phyloP scores from a whole-genome alignment of 805 yeast genomes.

The Yamadazyma scolyti region DNA sequence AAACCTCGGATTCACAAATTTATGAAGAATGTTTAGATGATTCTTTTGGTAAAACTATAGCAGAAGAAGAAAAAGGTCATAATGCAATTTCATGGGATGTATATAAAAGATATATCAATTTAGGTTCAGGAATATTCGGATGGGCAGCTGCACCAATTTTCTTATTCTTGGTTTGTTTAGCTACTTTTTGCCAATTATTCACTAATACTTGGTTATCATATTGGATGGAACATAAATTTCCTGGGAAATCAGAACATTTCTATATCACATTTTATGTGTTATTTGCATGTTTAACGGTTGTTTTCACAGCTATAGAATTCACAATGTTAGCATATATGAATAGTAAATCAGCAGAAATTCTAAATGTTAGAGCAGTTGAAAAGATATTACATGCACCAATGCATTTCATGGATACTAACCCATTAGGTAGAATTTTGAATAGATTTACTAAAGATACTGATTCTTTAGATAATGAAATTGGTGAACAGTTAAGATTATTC shows the following conservation, averaged over 20 bases:
- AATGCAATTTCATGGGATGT: conserved; percentile 39
- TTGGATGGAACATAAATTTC: conserved; percentile 36
- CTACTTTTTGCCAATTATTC: conserved; percentile 39
- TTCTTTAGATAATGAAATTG: conserved; percentile 42
- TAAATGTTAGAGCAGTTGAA: conserved; percentile 36
- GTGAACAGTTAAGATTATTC: conserved; percentile 40
- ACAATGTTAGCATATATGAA: conserved; percentile 41
- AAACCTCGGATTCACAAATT: conserved; percentile 2
- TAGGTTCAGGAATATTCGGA: conserved; percentile 39
- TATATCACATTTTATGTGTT: conserved; percentile 34
- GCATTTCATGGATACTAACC: conserved; percentile 41
- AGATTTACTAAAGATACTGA: conserved; percentile 45
- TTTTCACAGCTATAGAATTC: conserved; percentile 37
- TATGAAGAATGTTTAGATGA: conserved; percentile 3
- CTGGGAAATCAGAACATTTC: conserved; percentile 21
- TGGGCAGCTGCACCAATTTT: conserved; percentile 29
- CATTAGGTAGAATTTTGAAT: conserved; percentile 42
- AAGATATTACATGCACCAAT: conserved; percentile 40
- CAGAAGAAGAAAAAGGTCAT: conserved; percentile 34
- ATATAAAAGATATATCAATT: conserved; percentile 31
- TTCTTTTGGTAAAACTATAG: conserved; percentile 26
- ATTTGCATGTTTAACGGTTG: conserved; percentile 34
- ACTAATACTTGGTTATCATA: conserved; percentile 44
- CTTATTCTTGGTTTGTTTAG: conserved; percentile 25
- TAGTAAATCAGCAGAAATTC: conserved; percentile 30